Evolutionary conservation across 2,329 filamentous ascomycete genomes (phyloP), one percentile per base, ranked within the genome.

Genomic region (Escovopsis weberi): DNA sequence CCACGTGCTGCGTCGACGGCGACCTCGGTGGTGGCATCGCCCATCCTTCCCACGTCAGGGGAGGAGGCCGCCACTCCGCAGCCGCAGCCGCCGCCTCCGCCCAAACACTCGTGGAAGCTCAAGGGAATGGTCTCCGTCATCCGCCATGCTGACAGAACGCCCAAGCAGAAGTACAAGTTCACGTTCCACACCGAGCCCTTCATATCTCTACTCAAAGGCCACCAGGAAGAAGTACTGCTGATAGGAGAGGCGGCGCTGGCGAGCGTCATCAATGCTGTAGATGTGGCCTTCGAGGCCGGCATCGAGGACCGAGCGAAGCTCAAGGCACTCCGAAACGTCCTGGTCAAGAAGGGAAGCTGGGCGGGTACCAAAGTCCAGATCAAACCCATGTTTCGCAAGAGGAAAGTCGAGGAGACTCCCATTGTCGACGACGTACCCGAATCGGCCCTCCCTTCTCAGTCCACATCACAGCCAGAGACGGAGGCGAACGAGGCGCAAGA

Each of bases 141-240:
- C 50, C 79, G 91, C 26, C 91, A 98, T 61, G 93, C 93, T 3
- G 91, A 98, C 64, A 82, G 91, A 44, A 98, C 91, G 1, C 91
- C 91, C 2, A 98, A 98, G 64, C 91, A 98, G 55, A 98, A 98
- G 59, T 95, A 95, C 70, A 98, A 98, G 59, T 98, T 96, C 55
- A 98, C 91, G 0, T 96, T 98, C 54, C 91, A 98, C 57, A 94
- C 87, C 0, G 85, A 88, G 48, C 91, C 91, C 0, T 98, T 98
- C 55, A 88, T 98, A 48, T 85, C 94, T 49, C 70, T 98, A 4
- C 74, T 98, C 36, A 94, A 89, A 58, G 91, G 91, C 0, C 89
- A 98, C 54, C 85, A 94, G 55, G 89, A 96, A 61, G 91, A 98
- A 58, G 91, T 98, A 1, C 71, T 98, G 2, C 74, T 98, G 19